phyloP scores from a whole-genome alignment of 2,329 filamentous ascomycete species.

The Arachnomyces sp. region DNA sequence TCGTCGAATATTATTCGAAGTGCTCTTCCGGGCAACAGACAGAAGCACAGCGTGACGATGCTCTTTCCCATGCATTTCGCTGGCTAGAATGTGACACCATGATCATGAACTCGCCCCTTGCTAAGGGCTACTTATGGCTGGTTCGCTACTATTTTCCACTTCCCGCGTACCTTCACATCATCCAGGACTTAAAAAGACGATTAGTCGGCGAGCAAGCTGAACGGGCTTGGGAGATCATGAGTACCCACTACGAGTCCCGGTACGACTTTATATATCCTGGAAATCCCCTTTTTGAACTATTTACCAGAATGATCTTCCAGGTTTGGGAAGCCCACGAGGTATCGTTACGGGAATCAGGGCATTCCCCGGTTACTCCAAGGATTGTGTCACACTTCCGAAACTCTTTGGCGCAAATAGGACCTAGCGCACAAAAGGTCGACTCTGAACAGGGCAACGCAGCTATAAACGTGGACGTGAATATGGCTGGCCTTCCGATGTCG shows the following conservation, averaged over 20 bases:
- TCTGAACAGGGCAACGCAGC: no score
- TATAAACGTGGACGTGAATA: no score
- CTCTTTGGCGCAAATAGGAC: no score
- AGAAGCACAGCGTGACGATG: conserved; percentile 23
- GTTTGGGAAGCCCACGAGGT: no score
- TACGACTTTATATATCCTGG: no score
- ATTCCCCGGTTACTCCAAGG: conserved; percentile 39
- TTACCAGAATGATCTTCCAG: no score
- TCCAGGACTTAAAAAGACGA: conserved; percentile 34
- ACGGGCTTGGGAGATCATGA: conserved; percentile 39
- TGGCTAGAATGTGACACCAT: conserved; percentile 44
- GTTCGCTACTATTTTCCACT: conserved; percentile 42
- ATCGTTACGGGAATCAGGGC: no score
- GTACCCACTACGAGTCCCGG: no score
- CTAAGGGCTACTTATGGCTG: conserved; percentile 38
- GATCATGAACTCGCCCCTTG: conserved; percentile 35
- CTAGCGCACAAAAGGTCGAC: no score
- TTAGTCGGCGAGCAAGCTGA: conserved; percentile 28
- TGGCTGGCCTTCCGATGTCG: no score
- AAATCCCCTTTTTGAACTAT: no score
- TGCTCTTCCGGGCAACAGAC: conserved; percentile 22
- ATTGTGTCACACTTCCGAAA: conserved; percentile 18
- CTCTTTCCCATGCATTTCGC: conserved; percentile 22
- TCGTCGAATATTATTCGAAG: conserved; percentile 43
- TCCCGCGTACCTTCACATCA: conserved; percentile 41